A percentile compares a stretch with the other conserved stretches of the same genome.
Conservation (phyloP, 2,329 filamentous ascomycete species). For the Apiospora koreana region DNA sequence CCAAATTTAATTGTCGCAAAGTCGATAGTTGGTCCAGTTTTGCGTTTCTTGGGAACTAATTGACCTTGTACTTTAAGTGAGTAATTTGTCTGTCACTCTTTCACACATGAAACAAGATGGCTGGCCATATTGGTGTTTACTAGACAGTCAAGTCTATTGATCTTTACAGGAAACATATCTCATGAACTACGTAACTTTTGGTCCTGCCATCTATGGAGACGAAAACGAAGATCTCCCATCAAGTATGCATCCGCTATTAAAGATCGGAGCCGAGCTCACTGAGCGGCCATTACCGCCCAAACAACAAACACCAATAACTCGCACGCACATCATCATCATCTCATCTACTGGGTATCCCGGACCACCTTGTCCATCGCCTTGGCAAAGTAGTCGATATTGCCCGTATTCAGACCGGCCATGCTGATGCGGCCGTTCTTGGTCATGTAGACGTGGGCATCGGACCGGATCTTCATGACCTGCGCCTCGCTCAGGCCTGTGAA, state of each 20-base stretch:
- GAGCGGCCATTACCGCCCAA: background rate
- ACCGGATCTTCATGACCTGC: slow-evolving; percentile 71
- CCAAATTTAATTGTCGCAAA: too few relatives aligned
- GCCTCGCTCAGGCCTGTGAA: slow-evolving; percentile 79
- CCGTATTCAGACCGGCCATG: slow-evolving; percentile 94
- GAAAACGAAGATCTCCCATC: background rate
- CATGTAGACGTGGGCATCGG: slow-evolving; percentile 80
- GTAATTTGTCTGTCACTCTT: background rate
- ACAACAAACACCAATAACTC: background rate
- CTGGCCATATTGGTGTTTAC: background rate
- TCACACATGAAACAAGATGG: background rate
- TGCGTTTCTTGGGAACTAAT: too few relatives aligned
- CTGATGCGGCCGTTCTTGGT: slow-evolving; percentile 98
- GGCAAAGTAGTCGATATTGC: slow-evolving; percentile 92
- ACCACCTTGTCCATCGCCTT: slow-evolving; percentile 87
- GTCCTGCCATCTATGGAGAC: slow-evolving; percentile 5
- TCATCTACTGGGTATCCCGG: slow-evolving; percentile 34
- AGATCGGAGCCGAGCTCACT: background rate
- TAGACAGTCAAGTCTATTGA: background rate
- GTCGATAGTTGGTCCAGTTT: too few relatives aligned
- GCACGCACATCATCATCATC: background rate
- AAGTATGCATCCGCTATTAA: background rate
- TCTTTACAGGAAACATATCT: background rate
- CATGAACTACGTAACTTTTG: slow-evolving; percentile 5
- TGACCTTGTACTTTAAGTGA: too few relatives aligned